These are phyloP conservation scores for Isochrysis galbana DNA, from an alignment of 78 protist genomes.

Conservation along the genomic window DNA sequence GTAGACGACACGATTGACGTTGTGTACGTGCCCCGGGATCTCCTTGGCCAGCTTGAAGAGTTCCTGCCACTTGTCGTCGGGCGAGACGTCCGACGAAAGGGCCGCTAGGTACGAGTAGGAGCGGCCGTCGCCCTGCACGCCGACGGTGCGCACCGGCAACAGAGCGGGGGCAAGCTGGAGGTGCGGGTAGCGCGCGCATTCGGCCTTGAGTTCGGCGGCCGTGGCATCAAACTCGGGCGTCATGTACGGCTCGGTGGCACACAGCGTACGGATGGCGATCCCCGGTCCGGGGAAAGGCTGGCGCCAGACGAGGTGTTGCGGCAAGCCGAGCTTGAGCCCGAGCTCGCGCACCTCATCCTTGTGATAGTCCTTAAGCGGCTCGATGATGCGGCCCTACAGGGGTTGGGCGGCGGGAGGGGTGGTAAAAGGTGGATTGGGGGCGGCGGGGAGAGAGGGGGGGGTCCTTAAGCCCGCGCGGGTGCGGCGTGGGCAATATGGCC, in stretches of 20 bases:
- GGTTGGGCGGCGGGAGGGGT: background rate
- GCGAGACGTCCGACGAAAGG: background rate
- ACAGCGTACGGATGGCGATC: constrained; percentile 87
- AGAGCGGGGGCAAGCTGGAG: background rate
- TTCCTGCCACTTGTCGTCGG: constrained; percentile 50
- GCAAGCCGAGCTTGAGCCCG: constrained; percentile 83
- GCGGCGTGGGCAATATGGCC: background rate
- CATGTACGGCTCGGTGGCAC: constrained; percentile 73
- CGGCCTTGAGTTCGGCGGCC: background rate
- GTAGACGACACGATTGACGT: constrained; percentile 78
- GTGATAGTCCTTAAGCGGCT: constrained; percentile 60
- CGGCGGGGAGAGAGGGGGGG: background rate
- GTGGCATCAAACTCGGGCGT: background rate
- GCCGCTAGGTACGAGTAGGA: constrained; percentile 70
- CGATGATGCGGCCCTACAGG: constrained; percentile 1
- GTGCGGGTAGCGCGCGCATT: background rate
- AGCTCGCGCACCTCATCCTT: constrained; percentile 94
- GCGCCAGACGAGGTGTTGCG: constrained; percentile 83
- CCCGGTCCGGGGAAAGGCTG: constrained; percentile 99
- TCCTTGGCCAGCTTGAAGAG: constrained; percentile 59
- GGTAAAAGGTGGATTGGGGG: background rate
- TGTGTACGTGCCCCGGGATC: constrained; percentile 82
- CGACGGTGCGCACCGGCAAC: constrained; percentile 87
- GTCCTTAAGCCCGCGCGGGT: too few species aligned
- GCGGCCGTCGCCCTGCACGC: constrained; percentile 88